Evolutionary conservation across 2,329 filamentous ascomycete genomes (phyloP).

Genomic region (Neodidymelliopsis sp.): DNA sequence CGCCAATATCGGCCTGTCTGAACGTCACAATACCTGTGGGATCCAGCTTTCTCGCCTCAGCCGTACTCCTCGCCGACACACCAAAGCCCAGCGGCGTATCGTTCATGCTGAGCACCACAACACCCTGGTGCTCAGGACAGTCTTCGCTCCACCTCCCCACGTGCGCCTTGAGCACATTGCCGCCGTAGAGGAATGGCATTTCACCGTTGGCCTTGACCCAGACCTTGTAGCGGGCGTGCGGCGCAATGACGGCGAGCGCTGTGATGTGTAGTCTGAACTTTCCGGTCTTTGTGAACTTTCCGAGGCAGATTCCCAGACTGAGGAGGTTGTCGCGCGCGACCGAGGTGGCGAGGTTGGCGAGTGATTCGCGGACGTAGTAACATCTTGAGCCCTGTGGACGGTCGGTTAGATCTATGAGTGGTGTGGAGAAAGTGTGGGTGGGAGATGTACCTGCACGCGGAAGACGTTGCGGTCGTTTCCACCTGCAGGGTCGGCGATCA

Average conservation of each 20-base stretch:
- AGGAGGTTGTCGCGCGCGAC: constrained; percentile 83
- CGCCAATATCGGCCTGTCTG: constrained; percentile 90
- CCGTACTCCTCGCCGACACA: constrained; percentile 85
- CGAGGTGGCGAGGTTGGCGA: constrained; percentile 90
- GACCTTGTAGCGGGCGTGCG: constrained; percentile 93
- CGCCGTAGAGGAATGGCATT: constrained; percentile 96
- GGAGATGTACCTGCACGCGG: constrained; percentile 56
- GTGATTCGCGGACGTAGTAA: constrained; percentile 88
- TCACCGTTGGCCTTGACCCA: constrained; percentile 97
- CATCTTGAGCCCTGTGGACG: constrained; percentile 76
- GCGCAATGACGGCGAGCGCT: constrained; percentile 84
- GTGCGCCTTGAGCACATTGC: constrained; percentile 84
- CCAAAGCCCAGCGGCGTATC: constrained; percentile 91
- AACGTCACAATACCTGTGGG: constrained; percentile 91
- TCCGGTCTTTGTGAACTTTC: constrained; percentile 95
- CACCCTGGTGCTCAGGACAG: constrained; percentile 89
- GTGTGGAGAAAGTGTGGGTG: background rate
- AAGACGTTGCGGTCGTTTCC: constrained; percentile 52
- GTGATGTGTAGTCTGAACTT: constrained; percentile 97
- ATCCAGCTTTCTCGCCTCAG: constrained; percentile 82
- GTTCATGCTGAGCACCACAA: constrained; percentile 89
- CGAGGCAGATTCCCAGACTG: constrained; percentile 87
- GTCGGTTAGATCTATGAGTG: constrained; percentile 14
- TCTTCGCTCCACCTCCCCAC: constrained; percentile 88
- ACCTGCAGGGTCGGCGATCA: constrained; percentile 56